Percentiles rank a stretch among this genome's conserved stretches.
Conservation (phyloP, 179 eudicot species). For the Actinidia polygama region DNA sequence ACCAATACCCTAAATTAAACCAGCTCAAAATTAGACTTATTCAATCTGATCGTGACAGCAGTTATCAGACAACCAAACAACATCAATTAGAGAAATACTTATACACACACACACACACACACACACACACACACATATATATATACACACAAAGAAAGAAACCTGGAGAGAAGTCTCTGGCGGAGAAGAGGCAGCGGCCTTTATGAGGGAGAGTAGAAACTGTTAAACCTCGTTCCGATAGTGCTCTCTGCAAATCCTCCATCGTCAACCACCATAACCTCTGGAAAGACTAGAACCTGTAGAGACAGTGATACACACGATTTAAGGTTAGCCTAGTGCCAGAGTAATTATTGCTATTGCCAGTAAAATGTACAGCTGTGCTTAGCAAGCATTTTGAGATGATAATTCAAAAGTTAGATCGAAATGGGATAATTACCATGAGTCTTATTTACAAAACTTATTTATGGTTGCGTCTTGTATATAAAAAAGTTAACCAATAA, state of each 20-base stretch:
- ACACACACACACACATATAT: not conserved
- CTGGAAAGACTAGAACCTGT: no score
- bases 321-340: no score
- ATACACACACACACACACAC: not conserved
- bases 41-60: not conserved
- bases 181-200: constrained; percentile 79
- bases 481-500: no score
- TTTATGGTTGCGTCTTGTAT: no score
- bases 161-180: constrained; percentile 78
- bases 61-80: not conserved
- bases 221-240: constrained; percentile 44
- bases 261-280: no score
- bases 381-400: no score
- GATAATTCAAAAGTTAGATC: no score
- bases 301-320: no score
- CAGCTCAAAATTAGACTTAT: not conserved
- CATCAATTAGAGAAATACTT: not conserved
- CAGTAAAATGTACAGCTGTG: no score
- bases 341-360: no score
- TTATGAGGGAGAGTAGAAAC: constrained; percentile 50
- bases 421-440: no score
- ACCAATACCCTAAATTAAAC: not conserved
- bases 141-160: not conserved
- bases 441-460: no score
- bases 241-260: constrained; percentile 45